phyloP scores from a whole-genome alignment of 805 yeast species.

The Isabelozyma gotoi region DNA sequence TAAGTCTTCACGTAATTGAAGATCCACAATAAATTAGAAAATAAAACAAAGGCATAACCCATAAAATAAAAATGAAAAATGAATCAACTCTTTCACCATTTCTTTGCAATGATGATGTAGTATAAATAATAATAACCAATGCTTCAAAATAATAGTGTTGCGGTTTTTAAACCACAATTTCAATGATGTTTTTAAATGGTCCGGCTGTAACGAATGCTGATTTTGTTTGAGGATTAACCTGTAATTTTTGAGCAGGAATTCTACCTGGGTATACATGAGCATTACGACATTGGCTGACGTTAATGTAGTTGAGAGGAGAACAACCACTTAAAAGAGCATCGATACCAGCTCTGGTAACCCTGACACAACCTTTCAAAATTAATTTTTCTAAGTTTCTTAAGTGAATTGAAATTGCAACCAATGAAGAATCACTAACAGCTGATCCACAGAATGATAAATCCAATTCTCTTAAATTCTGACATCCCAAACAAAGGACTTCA shows the following conservation, averaged over 20 bases:
- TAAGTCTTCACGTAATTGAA: too few relatives aligned
- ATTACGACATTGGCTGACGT: conserved; percentile 71
- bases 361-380: conserved; percentile 64
- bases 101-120: too few relatives aligned
- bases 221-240: conserved; percentile 50
- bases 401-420: conserved; percentile 58
- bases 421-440: conserved; percentile 72
- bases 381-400: conserved; percentile 49
- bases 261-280: conserved; percentile 63
- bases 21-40: not conserved
- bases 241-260: conserved; percentile 55
- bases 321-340: conserved; percentile 63
- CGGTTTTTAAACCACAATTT: conserved; percentile 46
- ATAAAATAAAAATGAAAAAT: too few relatives aligned
- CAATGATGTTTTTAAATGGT: conserved; percentile 54
- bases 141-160: not conserved
- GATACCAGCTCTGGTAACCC: conserved; percentile 77
- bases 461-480: conserved; percentile 51
- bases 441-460: conserved; percentile 76
- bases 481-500: conserved; percentile 66
- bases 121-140: too few relatives aligned
- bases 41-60: not conserved
- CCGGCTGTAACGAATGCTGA: conserved; percentile 59
- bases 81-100: too few relatives aligned
- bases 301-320: conserved; percentile 49